phyloP scores from a whole-genome alignment of 805 yeast genomes.

The Candida cerambycidarum region DNA sequence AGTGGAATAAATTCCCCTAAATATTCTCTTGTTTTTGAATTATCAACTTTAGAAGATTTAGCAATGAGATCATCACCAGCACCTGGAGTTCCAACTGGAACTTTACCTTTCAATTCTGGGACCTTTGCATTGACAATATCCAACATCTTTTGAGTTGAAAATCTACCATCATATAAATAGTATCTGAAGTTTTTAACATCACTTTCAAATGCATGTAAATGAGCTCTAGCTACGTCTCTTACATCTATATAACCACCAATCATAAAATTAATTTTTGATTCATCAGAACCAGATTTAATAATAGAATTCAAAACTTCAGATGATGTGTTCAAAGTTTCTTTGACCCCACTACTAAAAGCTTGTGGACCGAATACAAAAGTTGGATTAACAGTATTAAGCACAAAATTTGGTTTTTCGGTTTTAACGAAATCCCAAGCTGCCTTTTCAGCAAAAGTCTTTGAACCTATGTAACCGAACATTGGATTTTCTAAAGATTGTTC shows the following conservation, averaged over 20 bases:
- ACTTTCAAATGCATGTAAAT: slow-evolving; percentile 34
- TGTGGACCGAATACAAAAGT: slow-evolving; percentile 63
- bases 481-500: slow-evolving; percentile 44
- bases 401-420: slow-evolving; percentile 31
- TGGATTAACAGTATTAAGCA: slow-evolving; percentile 52
- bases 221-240: slow-evolving; percentile 47
- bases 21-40: slow-evolving; percentile 31
- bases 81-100: slow-evolving; percentile 46
- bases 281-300: slow-evolving; percentile 20
- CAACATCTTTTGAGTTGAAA: slow-evolving; percentile 24
- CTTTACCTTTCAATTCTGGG: slow-evolving; percentile 42
- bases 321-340: slow-evolving; percentile 31
- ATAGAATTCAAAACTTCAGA: slow-evolving; percentile 24
- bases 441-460: slow-evolving; percentile 62
- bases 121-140: slow-evolving; percentile 37
- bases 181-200: slow-evolving; percentile 25
- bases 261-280: not conserved
- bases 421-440: slow-evolving; percentile 58
- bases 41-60: slow-evolving; percentile 26
- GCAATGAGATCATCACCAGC: slow-evolving; percentile 18
- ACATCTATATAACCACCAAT: slow-evolving; percentile 35
- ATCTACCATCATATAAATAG: slow-evolving; percentile 15
- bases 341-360: slow-evolving; percentile 31
- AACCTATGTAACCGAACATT: slow-evolving; percentile 50
- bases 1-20: slow-evolving; percentile 40